Evolutionary conservation across 2,329 filamentous ascomycete species (phyloP).

Genomic region (Aspergillus costaricaensis): DNA sequence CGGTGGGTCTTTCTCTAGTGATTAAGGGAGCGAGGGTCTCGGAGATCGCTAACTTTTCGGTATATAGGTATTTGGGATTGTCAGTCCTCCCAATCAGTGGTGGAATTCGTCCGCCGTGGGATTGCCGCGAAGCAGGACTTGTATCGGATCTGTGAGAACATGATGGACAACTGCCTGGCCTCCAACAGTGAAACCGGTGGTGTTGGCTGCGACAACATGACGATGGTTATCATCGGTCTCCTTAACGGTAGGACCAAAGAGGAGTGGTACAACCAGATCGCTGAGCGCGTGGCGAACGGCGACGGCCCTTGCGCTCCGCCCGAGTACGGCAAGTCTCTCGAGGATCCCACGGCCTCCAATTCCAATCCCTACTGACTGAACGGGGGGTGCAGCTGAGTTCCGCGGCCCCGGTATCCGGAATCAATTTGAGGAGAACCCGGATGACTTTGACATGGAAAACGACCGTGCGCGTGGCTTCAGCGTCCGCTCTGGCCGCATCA

Average conservation of each 20-base stretch:
- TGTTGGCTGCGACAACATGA: conserved; percentile 99
- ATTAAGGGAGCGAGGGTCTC: neutral
- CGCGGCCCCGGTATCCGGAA: conserved; percentile 79
- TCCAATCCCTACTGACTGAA: conserved; percentile 46
- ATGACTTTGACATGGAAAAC: conserved; percentile 56
- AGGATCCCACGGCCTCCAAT: conserved; percentile 43
- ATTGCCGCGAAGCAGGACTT: conserved; percentile 96
- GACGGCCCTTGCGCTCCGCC: conserved; percentile 98
- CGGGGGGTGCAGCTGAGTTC: conserved; percentile 69
- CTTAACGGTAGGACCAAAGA: conserved; percentile 91
- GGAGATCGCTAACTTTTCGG: conserved; percentile 7
- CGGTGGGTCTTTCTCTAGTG: conserved; percentile 58
- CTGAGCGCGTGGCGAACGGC: conserved; percentile 88
- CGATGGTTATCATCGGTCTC: conserved; percentile 87
- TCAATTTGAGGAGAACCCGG: conserved; percentile 75
- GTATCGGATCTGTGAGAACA: conserved; percentile 96
- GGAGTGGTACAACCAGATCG: conserved; percentile 97
- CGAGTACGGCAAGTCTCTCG: conserved; percentile 89
- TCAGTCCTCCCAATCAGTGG: conserved; percentile 94
- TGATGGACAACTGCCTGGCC: conserved; percentile 99
- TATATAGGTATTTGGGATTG: conserved; percentile 95
- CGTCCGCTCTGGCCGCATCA: conserved; percentile 78
- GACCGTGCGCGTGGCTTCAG: conserved; percentile 67
- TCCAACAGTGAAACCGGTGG: conserved; percentile 98
- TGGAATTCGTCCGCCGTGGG: conserved; percentile 94